Percentiles rank a stretch among this genome's conserved stretches.
phyloP scores from a whole-genome alignment of 2,329 filamentous ascomycete genomes.

The Penicillium expansum region DNA sequence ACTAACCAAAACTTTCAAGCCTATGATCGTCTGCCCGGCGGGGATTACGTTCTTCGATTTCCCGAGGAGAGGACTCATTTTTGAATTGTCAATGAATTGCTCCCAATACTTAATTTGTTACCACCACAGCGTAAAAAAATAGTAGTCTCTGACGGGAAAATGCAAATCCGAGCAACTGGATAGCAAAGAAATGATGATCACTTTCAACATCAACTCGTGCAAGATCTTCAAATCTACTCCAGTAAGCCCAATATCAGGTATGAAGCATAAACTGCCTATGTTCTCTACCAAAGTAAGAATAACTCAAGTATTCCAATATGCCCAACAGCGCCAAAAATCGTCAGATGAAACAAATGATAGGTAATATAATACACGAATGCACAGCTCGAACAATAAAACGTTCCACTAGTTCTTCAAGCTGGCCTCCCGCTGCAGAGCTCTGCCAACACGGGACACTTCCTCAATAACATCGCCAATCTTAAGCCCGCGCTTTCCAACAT shows the following conservation, averaged over 20 bases:
- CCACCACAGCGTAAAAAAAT: not conserved
- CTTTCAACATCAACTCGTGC: not conserved
- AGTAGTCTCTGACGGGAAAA: not conserved
- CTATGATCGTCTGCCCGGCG: conserved; percentile 2
- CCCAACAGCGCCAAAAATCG: conserved; percentile 8
- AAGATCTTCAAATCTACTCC: not conserved
- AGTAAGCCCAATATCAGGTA: not conserved
- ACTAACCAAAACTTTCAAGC: conserved; percentile 21
- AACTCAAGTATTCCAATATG: not conserved
- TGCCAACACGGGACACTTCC: conserved; percentile 86
- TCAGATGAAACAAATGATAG: conserved; percentile 7
- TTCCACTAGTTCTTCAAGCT: conserved; percentile 58
- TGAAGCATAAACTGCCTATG: not conserved
- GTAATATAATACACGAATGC: conserved; percentile 18
- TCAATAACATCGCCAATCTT: conserved; percentile 82
- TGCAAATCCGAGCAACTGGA: not conserved
- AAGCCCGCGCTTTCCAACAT: conserved; percentile 73
- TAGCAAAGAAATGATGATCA: not conserved
- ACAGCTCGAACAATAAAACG: conserved; percentile 8
- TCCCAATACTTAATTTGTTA: not conserved
- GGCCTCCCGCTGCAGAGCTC: conserved; percentile 75
- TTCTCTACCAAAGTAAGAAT: not conserved
- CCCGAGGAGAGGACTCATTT: not conserved
- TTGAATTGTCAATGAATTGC: not conserved
- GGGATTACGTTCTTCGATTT: not conserved